These are phyloP conservation scores for Pseudogymnoascus sp. DNA, from an alignment of 2,329 filamentous ascomycete species.

Conservation along the genomic window DNA sequence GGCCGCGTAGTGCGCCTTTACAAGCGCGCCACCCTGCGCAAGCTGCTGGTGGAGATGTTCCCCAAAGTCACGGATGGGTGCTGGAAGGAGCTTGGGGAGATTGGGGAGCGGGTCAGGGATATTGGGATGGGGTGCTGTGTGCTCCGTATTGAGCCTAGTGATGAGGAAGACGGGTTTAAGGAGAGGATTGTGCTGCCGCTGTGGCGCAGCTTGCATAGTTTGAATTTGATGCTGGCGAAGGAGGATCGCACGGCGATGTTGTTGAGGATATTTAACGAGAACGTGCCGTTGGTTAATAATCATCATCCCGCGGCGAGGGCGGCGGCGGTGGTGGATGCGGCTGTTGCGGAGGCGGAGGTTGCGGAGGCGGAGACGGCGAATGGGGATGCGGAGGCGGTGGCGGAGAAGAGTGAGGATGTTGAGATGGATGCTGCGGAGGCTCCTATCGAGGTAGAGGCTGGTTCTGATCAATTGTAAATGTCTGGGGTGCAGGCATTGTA, in stretches of 20 bases:
- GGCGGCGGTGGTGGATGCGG: neutral
- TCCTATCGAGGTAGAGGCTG: neutral
- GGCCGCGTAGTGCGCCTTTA: conserved; percentile 67
- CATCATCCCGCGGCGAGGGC: conserved; percentile 27
- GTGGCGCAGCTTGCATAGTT: conserved; percentile 85
- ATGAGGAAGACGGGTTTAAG: conserved; percentile 52
- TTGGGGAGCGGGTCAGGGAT: conserved; percentile 73
- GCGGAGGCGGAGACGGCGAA: neutral
- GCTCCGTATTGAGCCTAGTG: conserved; percentile 72
- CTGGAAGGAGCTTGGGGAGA: conserved; percentile 75
- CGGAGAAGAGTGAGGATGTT: conserved; percentile 6
- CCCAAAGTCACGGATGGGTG: conserved; percentile 73
- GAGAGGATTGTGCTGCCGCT: conserved; percentile 86
- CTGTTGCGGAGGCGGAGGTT: conserved; percentile 16
- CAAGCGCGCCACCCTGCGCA: conserved; percentile 72
- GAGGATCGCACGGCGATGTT: conserved; percentile 92
- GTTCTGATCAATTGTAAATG: conserved; percentile 8
- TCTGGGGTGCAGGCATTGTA: conserved; percentile 4
- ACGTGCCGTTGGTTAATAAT: conserved; percentile 67
- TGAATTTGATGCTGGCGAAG: conserved; percentile 98
- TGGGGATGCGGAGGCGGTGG: neutral
- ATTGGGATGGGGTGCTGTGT: conserved; percentile 90
- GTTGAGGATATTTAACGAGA: conserved; percentile 84
- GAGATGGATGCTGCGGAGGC: conserved; percentile 13
- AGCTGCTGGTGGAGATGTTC: conserved; percentile 92